A percentile compares a stretch with the other conserved stretches of the same genome.
Conservation (phyloP, 2,329 filamentous ascomycete species). For the Raffaelea arxii region DNA sequence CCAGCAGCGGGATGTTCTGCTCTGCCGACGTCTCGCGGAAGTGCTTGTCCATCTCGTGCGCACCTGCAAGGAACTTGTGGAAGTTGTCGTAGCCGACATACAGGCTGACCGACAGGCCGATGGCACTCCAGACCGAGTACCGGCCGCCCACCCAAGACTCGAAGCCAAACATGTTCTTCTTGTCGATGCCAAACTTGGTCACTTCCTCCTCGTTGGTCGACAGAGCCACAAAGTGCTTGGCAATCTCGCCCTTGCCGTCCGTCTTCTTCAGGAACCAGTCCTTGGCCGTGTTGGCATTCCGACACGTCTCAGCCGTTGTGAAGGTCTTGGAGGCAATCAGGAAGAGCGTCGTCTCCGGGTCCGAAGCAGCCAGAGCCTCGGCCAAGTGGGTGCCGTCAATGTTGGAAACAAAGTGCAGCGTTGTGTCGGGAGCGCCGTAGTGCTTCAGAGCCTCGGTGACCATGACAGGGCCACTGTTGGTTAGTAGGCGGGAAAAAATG, state of each 20-base stretch:
- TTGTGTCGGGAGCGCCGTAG: conserved; percentile 79
- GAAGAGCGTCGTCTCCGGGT: conserved; percentile 98
- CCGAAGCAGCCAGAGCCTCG: conserved; percentile 77
- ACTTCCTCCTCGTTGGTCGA: conserved; percentile 95
- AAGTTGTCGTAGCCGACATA: conserved; percentile 98
- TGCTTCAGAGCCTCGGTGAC: conserved; percentile 95
- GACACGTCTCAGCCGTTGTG: conserved; percentile 93
- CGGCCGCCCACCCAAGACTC: conserved; percentile 97
- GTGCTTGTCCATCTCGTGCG: conserved; percentile 97
- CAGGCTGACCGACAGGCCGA: conserved; percentile 85
- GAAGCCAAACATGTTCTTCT: conserved; percentile 99
- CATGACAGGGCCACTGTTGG: conserved; percentile 92
- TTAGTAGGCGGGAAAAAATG: background rate
- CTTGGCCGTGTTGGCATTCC: conserved; percentile 97
- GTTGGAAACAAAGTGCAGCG: conserved; percentile 97
- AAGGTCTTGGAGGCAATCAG: conserved; percentile 98
- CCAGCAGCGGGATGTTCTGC: conserved; percentile 90
- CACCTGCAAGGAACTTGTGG: conserved; percentile 87
- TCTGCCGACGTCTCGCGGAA: conserved; percentile 85
- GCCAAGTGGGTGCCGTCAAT: conserved; percentile 98
- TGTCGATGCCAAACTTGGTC: conserved; percentile 96
- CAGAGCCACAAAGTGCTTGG: conserved; percentile 97
- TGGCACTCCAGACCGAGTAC: conserved; percentile 98
- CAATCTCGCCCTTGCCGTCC: conserved; percentile 70
- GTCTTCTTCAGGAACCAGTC: conserved; percentile 86